phyloP scores from a whole-genome alignment of 2,329 filamentous ascomycete genomes.

The Phaeomoniella chlamydospora region DNA sequence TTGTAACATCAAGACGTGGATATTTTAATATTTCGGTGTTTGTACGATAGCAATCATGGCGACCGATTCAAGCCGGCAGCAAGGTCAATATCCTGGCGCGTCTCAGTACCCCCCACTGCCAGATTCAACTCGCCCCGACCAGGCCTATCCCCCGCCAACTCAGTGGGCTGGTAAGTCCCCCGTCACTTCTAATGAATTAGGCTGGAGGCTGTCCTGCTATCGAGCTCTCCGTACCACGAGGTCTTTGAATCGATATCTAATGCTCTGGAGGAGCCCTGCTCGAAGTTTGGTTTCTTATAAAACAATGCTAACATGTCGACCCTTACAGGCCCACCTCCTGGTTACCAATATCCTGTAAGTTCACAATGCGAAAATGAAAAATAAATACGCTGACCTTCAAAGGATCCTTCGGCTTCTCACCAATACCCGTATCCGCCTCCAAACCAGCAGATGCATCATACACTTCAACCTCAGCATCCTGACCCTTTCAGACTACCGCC shows the following conservation, averaged over 20 bases:
- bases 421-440: slow-evolving; percentile 19
- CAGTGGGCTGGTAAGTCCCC: slow-evolving; percentile 13
- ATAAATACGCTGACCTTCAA: slow-evolving; percentile 5
- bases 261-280: too few relatives aligned
- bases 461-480: slow-evolving; percentile 18
- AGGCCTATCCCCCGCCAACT: slow-evolving; percentile 19
- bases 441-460: slow-evolving; percentile 21
- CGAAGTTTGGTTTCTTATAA: too few relatives aligned
- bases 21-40: too few relatives aligned
- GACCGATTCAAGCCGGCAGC: background rate
- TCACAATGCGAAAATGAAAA: too few relatives aligned
- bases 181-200: slow-evolving; percentile 5
- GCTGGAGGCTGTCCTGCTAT: background rate
- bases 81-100: background rate
- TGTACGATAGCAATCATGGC: background rate
- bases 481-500: slow-evolving; percentile 28
- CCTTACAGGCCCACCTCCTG: slow-evolving; percentile 11
- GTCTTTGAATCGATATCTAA: too few relatives aligned
- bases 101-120: slow-evolving; percentile 9
- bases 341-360: slow-evolving; percentile 23
- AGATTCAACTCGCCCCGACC: slow-evolving; percentile 29
- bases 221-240: too few relatives aligned
- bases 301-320: too few relatives aligned
- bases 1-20: background rate
- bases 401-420: slow-evolving; percentile 9